Percentiles rank a stretch among this genome's conserved stretches.
These are phyloP conservation scores for Trametes hirsuta DNA, from an alignment of 1,284 basidiomycete species.

Conservation along the genomic window DNA sequence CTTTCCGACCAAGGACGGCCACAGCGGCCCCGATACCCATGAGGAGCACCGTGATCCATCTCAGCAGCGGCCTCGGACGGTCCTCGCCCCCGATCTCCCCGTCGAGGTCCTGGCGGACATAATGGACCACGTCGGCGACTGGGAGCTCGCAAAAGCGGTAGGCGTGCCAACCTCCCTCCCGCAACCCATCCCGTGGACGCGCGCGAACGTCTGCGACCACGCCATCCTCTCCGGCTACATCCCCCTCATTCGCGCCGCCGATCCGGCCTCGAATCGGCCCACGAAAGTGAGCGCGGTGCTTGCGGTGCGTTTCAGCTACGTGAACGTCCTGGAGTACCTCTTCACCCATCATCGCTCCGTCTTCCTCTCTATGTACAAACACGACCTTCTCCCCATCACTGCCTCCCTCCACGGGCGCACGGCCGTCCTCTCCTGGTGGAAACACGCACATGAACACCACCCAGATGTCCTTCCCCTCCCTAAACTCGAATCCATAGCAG, in stretches of 20 bases:
- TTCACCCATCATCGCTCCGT: conserved; percentile 62
- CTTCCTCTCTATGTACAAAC: conserved; percentile 63
- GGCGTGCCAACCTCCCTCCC: conserved; percentile 70
- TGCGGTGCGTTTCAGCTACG: conserved; percentile 73
- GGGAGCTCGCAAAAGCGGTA: conserved; percentile 79
- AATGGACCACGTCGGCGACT: conserved; percentile 75
- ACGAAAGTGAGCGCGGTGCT: conserved; percentile 68
- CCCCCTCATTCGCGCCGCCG: conserved; percentile 57
- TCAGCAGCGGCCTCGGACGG: conserved; percentile 31
- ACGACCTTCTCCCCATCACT: conserved; percentile 70
- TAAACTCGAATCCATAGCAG: conserved; percentile 51
- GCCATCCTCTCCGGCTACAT: conserved; percentile 69
- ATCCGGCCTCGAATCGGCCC: conserved; percentile 57
- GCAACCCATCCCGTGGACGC: conserved; percentile 69
- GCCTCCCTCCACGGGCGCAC: conserved; percentile 75
- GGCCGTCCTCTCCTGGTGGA: conserved; percentile 81
- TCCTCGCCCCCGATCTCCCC: conserved; percentile 60
- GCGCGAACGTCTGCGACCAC: conserved; percentile 67
- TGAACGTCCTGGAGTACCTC: conserved; percentile 73
- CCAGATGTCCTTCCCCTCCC: conserved; percentile 59
- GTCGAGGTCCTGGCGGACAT: conserved; percentile 78
- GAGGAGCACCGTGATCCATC: conserved; percentile 12
- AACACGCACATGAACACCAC: conserved; percentile 60
- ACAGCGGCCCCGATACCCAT: conserved; percentile 22
- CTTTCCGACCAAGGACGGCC: conserved; percentile 43